phyloP scores from a whole-genome alignment of 1,284 basidiomycete species.

The Cutaneotrichosporon sp. region DNA sequence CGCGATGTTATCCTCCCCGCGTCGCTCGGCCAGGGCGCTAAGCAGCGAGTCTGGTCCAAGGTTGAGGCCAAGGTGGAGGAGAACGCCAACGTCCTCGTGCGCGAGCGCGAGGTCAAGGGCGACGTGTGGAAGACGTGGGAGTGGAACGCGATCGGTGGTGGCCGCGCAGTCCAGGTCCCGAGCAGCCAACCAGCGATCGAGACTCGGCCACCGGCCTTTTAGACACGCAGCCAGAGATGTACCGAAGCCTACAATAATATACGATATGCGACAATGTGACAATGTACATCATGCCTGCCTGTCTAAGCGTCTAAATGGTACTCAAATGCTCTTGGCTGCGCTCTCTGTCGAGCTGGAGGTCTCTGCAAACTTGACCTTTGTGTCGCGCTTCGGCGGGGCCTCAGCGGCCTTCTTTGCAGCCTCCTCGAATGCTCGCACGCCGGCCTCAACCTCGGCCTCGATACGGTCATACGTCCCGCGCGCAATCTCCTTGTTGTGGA shows the following conservation, averaged over 20 bases:
- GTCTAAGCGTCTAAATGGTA: background rate
- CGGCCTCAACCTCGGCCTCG: conserved; percentile 41
- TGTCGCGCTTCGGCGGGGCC: conserved; percentile 2
- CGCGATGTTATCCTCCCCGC: conserved; percentile 84
- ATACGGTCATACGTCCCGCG: conserved; percentile 43
- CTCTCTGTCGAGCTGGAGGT: background rate
- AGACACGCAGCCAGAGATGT: background rate
- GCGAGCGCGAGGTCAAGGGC: conserved; percentile 81
- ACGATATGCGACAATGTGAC: background rate
- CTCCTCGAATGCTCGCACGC: conserved; percentile 32
- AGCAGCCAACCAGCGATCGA: background rate
- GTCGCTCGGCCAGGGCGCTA: conserved; percentile 67
- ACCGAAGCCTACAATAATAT: background rate
- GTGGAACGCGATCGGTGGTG: conserved; percentile 49
- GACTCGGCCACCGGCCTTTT: background rate
- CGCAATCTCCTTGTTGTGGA: conserved; percentile 35
- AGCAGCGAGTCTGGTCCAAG: conserved; percentile 76
- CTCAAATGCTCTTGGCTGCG: background rate
- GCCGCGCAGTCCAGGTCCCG: background rate
- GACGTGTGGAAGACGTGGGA: conserved; percentile 62
- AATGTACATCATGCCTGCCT: background rate
- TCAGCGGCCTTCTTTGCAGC: conserved; percentile 16
- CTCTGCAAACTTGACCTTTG: conserved; percentile 16
- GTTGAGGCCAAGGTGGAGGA: conserved; percentile 87
- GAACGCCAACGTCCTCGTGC: conserved; percentile 89